Base-by-base conservation (phyloP, 345 rosid genomes). In the Trapa bicornis region DNA sequence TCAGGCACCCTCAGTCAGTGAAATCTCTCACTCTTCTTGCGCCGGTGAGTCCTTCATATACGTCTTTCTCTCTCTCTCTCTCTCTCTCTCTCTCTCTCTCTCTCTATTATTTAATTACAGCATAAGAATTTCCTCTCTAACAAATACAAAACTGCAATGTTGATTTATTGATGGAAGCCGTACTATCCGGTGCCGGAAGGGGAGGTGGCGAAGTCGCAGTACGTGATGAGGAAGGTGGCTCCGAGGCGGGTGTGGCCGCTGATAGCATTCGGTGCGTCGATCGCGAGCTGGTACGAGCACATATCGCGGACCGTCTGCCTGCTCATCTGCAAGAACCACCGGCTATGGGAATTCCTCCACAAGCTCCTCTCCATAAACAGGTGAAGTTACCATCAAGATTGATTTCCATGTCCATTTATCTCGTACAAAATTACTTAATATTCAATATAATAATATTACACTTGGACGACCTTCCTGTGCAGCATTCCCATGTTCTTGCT, bases 221-320 rank as follows among this genome's bases (percentile, higher is more conserved):
- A 91, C 67, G 90, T 89, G 58, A 86, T 95, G 96, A 80, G 88
- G 72, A 86, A 53, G 74, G 60, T 91, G 39, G 97, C 97, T 0
- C 97, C 97, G 7, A 72, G 93, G 72, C 86, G 81, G 12, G 89
- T 95, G 65, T 95, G 99, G 96, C 99, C 99, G 38, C 75, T 76
- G 4, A 86, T 91, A 63, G 82, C 89, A 10, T 91, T 95, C 48
- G 96, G 89, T 33, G 84, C 97, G 35, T 95, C 99, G 4, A 74
- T 95, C 42, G 96, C 86, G 32, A 84, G 96, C 77, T 91, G 99
- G 97, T 95, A 95, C 65, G 99, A 95, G 84, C 99, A 95, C 74
- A 79, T 95, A 61, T 74, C 83, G 65, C 83, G 97, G 72, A 87
- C 97, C 37, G 72, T 89, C 56, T 89, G 96, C 83, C 77, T 95